Evolutionary conservation across 208 protist genomes (phyloP).

Genomic region (Crithidia brevicula): DNA sequence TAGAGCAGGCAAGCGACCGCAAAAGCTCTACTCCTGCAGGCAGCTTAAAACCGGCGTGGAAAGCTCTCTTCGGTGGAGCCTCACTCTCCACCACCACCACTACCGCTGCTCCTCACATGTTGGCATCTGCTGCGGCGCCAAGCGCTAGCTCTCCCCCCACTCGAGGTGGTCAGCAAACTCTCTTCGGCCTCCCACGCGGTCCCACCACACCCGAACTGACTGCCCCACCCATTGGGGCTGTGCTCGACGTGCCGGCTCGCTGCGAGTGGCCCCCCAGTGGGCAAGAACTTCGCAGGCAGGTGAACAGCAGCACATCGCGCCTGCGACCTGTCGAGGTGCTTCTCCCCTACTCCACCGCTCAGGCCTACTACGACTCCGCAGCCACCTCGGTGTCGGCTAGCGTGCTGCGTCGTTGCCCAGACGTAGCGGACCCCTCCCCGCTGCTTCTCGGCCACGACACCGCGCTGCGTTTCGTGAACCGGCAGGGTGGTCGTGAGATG

Average conservation of each 20-base stretch:
- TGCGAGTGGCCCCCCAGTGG: conserved; percentile 32
- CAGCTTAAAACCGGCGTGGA: conserved; percentile 23
- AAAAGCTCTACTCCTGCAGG: not conserved
- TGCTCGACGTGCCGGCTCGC: conserved; percentile 10
- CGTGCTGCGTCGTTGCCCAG: conserved; percentile 4
- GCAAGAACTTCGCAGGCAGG: conserved; percentile 12
- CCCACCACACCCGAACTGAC: not conserved
- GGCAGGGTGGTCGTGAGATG: conserved; percentile 2
- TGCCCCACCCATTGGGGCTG: not conserved
- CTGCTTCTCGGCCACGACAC: conserved; percentile 25
- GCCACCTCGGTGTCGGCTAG: conserved; percentile 5
- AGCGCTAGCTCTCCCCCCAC: not conserved
- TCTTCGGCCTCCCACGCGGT: conserved; percentile 5
- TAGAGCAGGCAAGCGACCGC: not conserved
- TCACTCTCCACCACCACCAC: not conserved
- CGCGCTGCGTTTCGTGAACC: conserved; percentile 13
- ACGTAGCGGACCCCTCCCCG: conserved; percentile 5
- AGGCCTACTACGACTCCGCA: conserved; percentile 22
- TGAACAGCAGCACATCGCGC: not conserved
- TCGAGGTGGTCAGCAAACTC: conserved; percentile 13
- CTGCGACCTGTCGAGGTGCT: conserved; percentile 36
- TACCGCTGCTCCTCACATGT: not conserved
- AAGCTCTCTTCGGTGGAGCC: conserved; percentile 20
- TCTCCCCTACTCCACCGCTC: conserved; percentile 39
- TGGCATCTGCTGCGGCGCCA: not conserved